phyloP scores from a whole-genome alignment of 352 stramenopile species.

The Thalassiosira tumida region DNA sequence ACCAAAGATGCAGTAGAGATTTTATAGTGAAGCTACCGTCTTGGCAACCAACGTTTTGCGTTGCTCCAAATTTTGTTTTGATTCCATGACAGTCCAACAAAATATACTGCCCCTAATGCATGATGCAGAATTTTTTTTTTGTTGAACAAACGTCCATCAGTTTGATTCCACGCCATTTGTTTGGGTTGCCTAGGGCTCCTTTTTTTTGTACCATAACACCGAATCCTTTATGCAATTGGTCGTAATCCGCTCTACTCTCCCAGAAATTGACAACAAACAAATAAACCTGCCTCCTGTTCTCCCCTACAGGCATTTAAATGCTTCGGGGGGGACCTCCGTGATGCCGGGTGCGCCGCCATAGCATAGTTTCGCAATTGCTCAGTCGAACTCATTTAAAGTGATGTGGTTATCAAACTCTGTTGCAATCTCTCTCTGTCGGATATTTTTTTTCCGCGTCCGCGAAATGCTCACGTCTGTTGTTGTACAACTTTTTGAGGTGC shows the following conservation, averaged over 20 bases:
- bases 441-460: neutral
- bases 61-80: too few species aligned
- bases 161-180: constrained; percentile 28
- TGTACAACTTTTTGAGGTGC: constrained; percentile 61
- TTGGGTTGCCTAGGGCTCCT: neutral
- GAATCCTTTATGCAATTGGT: neutral
- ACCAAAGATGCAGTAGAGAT: too few species aligned
- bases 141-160: constrained; percentile 42
- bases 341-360: constrained; percentile 62
- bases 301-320: neutral
- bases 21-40: too few species aligned
- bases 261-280: neutral
- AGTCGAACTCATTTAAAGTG: too few species aligned
- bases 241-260: neutral
- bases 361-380: too few species aligned
- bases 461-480: constrained; percentile 28
- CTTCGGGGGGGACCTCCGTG: neutral
- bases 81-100: neutral
- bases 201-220: neutral
- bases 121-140: constrained; percentile 32
- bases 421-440: constrained; percentile 56
- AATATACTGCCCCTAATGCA: neutral
- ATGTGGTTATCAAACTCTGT: too few species aligned
- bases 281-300: neutral
- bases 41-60: too few species aligned